These are phyloP conservation scores for Cupressus sempervirens DNA, from an alignment of 75 land plant species.

Conservation along the genomic window DNA sequence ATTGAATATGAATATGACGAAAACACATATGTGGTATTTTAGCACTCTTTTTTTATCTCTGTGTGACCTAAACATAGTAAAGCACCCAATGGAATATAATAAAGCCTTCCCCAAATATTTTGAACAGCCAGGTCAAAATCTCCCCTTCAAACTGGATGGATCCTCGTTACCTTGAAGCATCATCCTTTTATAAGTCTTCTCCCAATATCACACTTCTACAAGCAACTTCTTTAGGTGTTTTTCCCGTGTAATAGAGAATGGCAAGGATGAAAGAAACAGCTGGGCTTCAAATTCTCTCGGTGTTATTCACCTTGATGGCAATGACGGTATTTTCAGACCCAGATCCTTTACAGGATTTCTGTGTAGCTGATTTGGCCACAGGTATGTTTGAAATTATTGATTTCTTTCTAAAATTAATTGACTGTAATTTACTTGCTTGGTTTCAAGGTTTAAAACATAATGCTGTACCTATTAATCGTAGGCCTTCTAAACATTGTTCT, in stretches of 20 bases:
- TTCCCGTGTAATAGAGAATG: background rate
- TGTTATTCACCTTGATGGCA: background rate
- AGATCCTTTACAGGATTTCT: slow-evolving; percentile 68
- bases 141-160: too few relatives aligned
- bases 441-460: too few relatives aligned
- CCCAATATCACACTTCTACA: background rate
- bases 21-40: too few relatives aligned
- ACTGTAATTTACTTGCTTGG: background rate
- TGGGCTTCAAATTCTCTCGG: background rate
- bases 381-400: slow-evolving; percentile 1
- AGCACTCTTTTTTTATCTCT: too few relatives aligned
- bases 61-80: too few relatives aligned
- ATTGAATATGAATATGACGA: too few relatives aligned
- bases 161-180: background rate
- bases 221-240: background rate
- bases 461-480: background rate
- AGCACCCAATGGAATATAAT: too few relatives aligned
- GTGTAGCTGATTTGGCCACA: slow-evolving; percentile 48
- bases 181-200: background rate
- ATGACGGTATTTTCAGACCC: slow-evolving; percentile 24
- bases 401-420: background rate
- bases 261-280: background rate
- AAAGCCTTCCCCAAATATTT: too few relatives aligned
- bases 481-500: background rate
- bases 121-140: too few relatives aligned